Conservation (phyloP, 805 yeast species). For the Candida krabiensis region DNA sequence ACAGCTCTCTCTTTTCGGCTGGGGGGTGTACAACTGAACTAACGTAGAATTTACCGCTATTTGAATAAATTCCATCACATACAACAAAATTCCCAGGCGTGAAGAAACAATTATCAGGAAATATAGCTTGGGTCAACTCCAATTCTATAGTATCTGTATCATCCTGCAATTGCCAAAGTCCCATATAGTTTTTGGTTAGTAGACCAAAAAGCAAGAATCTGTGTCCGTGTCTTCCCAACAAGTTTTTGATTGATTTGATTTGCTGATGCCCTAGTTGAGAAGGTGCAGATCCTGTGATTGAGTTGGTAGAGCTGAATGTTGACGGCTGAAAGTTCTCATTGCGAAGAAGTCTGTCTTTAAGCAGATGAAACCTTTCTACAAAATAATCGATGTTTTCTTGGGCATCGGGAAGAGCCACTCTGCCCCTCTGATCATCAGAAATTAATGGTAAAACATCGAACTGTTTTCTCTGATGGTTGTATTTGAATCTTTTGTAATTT, state of each 20-base stretch:
- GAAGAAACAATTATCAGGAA: slow-evolving; percentile 64
- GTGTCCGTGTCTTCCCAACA: slow-evolving; percentile 80
- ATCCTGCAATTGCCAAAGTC: slow-evolving; percentile 79
- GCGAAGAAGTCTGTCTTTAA: slow-evolving; percentile 70
- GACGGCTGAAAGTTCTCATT: slow-evolving; percentile 70
- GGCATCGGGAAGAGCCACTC: slow-evolving; percentile 22
- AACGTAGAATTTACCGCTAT: slow-evolving; percentile 70
- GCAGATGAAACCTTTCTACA: slow-evolving; percentile 55
- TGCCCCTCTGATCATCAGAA: neutral
- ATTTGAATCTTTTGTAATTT: slow-evolving; percentile 62
- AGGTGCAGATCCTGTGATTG: slow-evolving; percentile 34
- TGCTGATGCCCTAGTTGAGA: slow-evolving; percentile 24
- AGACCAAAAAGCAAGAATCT: slow-evolving; percentile 79
- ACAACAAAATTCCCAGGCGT: slow-evolving; percentile 76
- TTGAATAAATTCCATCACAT: slow-evolving; percentile 82
- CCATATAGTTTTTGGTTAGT: slow-evolving; percentile 59
- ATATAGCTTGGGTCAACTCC: slow-evolving; percentile 59
- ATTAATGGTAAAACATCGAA: slow-evolving; percentile 41
- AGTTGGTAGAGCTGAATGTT: slow-evolving; percentile 42
- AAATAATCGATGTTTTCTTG: slow-evolving; percentile 41
- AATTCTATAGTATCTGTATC: slow-evolving; percentile 71
- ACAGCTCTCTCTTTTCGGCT: slow-evolving; percentile 67
- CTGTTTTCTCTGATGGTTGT: slow-evolving; percentile 62
- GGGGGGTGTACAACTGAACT: slow-evolving; percentile 84
- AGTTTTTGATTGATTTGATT: slow-evolving; percentile 75